phyloP scores from a whole-genome alignment of 2,329 filamentous ascomycete species.

The Pseudogymnoascus sp. region DNA sequence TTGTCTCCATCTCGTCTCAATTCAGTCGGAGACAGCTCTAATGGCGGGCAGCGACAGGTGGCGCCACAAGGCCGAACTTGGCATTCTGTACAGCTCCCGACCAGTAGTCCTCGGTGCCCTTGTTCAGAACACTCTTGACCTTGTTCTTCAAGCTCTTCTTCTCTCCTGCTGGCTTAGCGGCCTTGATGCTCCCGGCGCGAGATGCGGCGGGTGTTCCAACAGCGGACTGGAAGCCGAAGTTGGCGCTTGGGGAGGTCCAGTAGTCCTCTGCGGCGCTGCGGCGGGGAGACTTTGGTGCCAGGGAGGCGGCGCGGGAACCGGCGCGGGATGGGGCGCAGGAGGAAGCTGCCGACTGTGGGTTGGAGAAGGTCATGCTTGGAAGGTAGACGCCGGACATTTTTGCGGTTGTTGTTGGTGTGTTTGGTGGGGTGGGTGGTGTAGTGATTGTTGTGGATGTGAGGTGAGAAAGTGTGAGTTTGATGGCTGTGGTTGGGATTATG shows the following conservation, averaged over 20 bases:
- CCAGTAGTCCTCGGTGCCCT: neutral
- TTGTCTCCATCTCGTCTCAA: neutral
- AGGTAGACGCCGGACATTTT: neutral
- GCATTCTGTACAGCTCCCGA: neutral
- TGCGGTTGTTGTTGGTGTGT: neutral
- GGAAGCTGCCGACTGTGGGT: neutral
- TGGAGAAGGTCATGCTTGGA: neutral
- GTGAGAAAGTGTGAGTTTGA: neutral
- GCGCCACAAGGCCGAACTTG: neutral
- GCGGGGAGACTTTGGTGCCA: neutral
- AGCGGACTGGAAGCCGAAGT: neutral
- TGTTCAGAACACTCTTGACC: neutral
- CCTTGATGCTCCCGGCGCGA: neutral
- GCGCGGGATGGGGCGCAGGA: neutral
- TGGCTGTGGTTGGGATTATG: neutral
- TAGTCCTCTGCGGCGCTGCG: constrained; percentile 1
- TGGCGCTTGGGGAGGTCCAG: constrained; percentile 2
- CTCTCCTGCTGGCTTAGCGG: neutral
- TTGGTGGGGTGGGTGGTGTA: constrained; percentile 3
- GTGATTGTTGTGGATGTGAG: neutral
- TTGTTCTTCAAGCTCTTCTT: neutral
- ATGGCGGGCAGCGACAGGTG: neutral
- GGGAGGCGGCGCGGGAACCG: neutral
- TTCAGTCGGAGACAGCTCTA: neutral
- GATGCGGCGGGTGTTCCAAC: neutral